Percentiles rank a stretch among this genome's conserved stretches.
phyloP scores from a whole-genome alignment of 768 basidiomycete genomes.

The Psilocybe sp. region DNA sequence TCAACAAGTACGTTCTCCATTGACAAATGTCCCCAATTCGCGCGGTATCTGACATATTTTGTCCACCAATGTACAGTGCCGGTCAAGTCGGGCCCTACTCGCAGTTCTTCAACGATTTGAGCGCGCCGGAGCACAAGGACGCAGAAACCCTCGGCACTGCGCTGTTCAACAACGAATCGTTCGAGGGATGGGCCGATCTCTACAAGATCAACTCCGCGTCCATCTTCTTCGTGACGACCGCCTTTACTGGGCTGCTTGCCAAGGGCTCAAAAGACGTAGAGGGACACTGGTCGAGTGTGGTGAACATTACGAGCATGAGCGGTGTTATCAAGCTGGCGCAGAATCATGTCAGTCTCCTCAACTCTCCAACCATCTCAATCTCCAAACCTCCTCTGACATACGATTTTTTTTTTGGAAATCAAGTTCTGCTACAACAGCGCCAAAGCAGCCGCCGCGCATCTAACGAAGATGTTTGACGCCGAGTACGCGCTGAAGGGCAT shows the following conservation, averaged over 20 bases:
- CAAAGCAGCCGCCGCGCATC: slow-evolving; percentile 73
- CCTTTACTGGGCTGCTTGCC: slow-evolving; percentile 72
- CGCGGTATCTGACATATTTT: neutral
- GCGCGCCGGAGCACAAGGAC: slow-evolving; percentile 57
- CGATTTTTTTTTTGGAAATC: neutral
- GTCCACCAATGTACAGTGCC: slow-evolving; percentile 42
- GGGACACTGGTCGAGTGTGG: slow-evolving; percentile 60
- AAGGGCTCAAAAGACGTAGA: slow-evolving; percentile 62
- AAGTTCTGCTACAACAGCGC: slow-evolving; percentile 83
- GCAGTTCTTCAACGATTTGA: slow-evolving; percentile 52
- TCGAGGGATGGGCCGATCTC: slow-evolving; percentile 59
- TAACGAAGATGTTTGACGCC: slow-evolving; percentile 76
- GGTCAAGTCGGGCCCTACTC: slow-evolving; percentile 70
- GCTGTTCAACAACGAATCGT: slow-evolving; percentile 65
- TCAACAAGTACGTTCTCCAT: slow-evolving; percentile 65
- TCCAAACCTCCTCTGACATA: neutral
- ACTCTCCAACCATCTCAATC: neutral
- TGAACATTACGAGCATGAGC: slow-evolving; percentile 79
- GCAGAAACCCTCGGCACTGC: slow-evolving; percentile 66
- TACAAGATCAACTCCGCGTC: slow-evolving; percentile 72
- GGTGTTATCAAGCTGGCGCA: slow-evolving; percentile 70
- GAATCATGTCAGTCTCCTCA: slow-evolving; percentile 57
- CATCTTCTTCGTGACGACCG: slow-evolving; percentile 74
- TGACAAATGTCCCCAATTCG: neutral
- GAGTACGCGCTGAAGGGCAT: slow-evolving; percentile 70